Evolutionary conservation across 169 alveolate species (phyloP), one percentile per base, ranked within the genome.

Genomic region (Plasmodium chabaudi): DNA sequence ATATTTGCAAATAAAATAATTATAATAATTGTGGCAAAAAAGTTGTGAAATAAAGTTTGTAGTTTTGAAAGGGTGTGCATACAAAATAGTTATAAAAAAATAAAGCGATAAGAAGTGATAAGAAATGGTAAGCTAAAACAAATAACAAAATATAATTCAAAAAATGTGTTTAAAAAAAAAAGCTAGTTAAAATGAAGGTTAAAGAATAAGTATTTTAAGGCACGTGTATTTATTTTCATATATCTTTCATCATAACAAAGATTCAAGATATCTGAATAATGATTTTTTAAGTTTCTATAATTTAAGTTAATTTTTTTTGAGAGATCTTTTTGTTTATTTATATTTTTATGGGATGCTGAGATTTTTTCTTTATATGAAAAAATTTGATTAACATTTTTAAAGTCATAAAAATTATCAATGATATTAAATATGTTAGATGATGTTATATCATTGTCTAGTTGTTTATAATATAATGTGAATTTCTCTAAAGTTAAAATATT

Each of bases 191-290:
- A 75, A 51, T 44, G 51, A 51, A 75, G 34, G 25, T 57, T 63
- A 69, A 15, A 57, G 59, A 75, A 75, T 9, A 75, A 23, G 39
- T 57, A 75, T 25, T 53, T 75, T 56, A 75, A 49, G n/a, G 88
- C 88, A 9, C 88, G 53, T 13, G 88, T 75, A 44, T 75, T 75
- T 75, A 75, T 75, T 75, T 75, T 67, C 47, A 63, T 64, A 42
- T 75, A 75, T 12, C 42, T 64, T 56, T 75, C 88, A 56, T 75
- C 71, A 13, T 63, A 55, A 39, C 77, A 75, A 6, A 75, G 19
- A 39, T 75, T 75, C 51, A 75, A 56, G 10, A 75, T 75, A 57
- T 75, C 19, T 1, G 72, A 63, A 64, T 75, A 75, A 56, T 75
- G 63, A 10, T 12, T 10, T 21, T 53, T 75, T 39, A 75, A 49